Base-by-base conservation (phyloP, 2,329 filamentous ascomycete species). In the Fusarium tuaranense region DNA sequence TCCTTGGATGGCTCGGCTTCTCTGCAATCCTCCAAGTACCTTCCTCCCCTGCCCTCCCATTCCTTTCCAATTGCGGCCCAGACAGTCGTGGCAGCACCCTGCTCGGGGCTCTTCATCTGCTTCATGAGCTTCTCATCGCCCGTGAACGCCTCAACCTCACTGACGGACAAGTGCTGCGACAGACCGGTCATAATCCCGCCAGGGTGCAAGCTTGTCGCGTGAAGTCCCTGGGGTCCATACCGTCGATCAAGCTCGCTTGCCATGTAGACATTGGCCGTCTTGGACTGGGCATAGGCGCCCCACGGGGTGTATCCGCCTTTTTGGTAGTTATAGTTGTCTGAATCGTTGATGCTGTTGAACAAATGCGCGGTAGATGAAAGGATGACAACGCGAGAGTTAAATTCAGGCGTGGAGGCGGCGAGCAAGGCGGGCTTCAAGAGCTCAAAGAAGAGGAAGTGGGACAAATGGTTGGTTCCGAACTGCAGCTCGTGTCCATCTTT, bases 361-460 rank as follows among this genome's bases (percentile, higher is more conserved):
- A 67, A 65, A 38, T 90, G 88, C 5, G 77, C 84, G 0, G 81
- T 72, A 1, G 85, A 86, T 0, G 86, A 83, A 1, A 89, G 76
- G 6, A 80, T 78, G 39, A 90, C 82, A 5, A 89, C 85, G 3
- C 88, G 83, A 1, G 85, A 87, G 14, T 82, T 75, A 27, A 86
- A 86, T 0, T 75, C 70, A 0, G 83, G 76, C 0, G 83, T 84
- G 1, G 82, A 74, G 18, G 81, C 82, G 0, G 81, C 73, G 3
- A 89, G 79, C 1, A 90, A 76, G 0, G 82, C 76, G 0, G 83
- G 79, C 55, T 86, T 86, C 18, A 90, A 80, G 0, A 80, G 85
- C 80, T 76, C 63, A 32, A 80, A 80, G 5, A 80, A 60, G 16
- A 80, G 66, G 5, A 81, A 81, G 38, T 81, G 78, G 0, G 71